Percentiles rank a stretch among this genome's conserved stretches.
These are phyloP conservation scores for Ensete ventricosum DNA, from an alignment of 176 grass and related monocot genomes.

Conservation along the genomic window DNA sequence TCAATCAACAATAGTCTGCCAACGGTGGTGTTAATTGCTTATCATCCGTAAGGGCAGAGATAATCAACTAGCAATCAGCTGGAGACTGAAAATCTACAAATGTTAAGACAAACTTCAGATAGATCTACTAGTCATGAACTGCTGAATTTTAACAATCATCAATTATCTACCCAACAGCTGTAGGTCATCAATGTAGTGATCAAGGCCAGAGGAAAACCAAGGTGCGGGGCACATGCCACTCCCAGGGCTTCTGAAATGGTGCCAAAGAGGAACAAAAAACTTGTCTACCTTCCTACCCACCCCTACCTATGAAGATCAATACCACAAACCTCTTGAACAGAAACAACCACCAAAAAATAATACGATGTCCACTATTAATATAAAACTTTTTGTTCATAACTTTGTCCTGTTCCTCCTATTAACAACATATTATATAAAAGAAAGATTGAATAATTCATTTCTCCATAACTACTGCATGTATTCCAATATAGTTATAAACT, in stretches of 20 bases:
- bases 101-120: neutral
- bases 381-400: neutral
- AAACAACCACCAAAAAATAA: neutral
- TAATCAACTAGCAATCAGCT: neutral
- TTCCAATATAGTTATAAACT: neutral
- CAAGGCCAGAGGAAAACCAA: neutral
- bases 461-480: neutral
- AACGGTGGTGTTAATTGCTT: neutral
- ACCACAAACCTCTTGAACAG: no score
- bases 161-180: neutral
- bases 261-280: no score
- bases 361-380: neutral
- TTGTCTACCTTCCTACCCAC: no score
- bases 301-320: no score
- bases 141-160: neutral
- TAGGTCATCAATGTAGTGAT: neutral
- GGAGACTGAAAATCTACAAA: no score
- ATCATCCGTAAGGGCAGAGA: neutral
- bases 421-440: neutral
- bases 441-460: neutral
- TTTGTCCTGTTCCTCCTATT: neutral
- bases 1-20: neutral
- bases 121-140: neutral
- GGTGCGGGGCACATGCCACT: neutral
- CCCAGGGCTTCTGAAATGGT: neutral